phyloP scores from a whole-genome alignment of 306 rosid genomes.

The Corylus avellana region DNA sequence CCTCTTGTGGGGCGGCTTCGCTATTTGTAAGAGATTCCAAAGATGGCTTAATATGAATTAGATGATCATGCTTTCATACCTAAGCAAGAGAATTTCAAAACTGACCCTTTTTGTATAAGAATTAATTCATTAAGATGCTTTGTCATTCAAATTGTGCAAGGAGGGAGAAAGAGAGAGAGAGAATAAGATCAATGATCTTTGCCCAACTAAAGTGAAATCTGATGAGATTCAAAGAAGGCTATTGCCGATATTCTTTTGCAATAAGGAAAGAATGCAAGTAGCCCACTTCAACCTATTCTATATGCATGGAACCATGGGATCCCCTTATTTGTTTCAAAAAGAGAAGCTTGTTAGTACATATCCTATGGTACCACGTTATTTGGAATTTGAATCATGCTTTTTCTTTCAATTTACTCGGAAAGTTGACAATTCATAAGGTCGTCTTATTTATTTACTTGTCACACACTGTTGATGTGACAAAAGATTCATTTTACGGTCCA shows the following conservation, averaged over 20 bases:
- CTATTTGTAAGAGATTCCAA: not conserved
- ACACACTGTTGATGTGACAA: too few species aligned
- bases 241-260: not conserved
- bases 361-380: not conserved
- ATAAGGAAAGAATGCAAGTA: conserved; percentile 17
- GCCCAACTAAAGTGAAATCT: not conserved
- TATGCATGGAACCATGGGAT: not conserved
- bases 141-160: not conserved
- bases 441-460: too few species aligned
- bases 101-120: not conserved
- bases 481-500: too few species aligned
- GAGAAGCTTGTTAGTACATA: not conserved
- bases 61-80: not conserved
- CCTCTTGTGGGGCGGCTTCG: not conserved
- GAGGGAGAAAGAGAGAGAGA: not conserved
- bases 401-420: not conserved
- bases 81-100: not conserved
- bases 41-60: not conserved
- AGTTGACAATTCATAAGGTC: not conserved
- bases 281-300: conserved; percentile 16
- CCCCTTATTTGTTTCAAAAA: not conserved
- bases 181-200: conserved; percentile 2
- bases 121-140: not conserved
- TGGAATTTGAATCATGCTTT: not conserved
- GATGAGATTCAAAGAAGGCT: conserved; percentile 13